Evolutionary conservation across 2,329 filamentous ascomycete genomes (phyloP).

Genomic region (Arachnopeziza araneosa): DNA sequence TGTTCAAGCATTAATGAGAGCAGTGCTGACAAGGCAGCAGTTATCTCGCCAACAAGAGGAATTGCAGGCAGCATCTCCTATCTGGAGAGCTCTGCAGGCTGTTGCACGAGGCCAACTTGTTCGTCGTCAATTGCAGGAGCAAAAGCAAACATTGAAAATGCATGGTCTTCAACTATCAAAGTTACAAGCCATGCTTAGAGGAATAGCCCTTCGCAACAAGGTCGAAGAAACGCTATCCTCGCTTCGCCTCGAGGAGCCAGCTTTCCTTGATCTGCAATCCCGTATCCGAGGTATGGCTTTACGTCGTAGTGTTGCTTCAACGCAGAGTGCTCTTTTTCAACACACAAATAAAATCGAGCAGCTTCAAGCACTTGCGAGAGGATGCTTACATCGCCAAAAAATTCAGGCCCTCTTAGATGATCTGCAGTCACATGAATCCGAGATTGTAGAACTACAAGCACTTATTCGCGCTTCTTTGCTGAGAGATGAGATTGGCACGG

Average conservation of each 20-base stretch:
- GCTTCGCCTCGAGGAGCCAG: constrained; percentile 41
- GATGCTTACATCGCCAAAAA: constrained; percentile 56
- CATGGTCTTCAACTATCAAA: constrained; percentile 33
- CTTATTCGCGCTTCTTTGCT: constrained; percentile 73
- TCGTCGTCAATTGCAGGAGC: constrained; percentile 39
- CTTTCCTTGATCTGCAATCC: constrained; percentile 50
- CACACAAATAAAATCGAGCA: constrained; percentile 51
- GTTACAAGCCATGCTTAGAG: constrained; percentile 39
- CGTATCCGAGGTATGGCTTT: constrained; percentile 56
- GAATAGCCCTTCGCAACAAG: constrained; percentile 47
- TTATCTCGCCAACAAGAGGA: constrained; percentile 45
- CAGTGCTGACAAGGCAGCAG: constrained; percentile 52
- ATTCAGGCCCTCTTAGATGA: constrained; percentile 61
- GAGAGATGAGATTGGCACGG: constrained; percentile 65
- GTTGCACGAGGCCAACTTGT: constrained; percentile 39
- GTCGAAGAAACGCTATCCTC: constrained; percentile 43
- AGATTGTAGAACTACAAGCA: constrained; percentile 67
- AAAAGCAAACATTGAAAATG: constrained; percentile 49
- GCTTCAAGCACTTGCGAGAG: constrained; percentile 64
- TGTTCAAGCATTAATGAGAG: constrained; percentile 63
- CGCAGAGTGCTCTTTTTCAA: constrained; percentile 50
- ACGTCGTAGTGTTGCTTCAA: constrained; percentile 43
- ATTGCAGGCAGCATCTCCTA: constrained; percentile 43
- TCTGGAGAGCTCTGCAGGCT: constrained; percentile 45
- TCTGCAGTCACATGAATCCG: constrained; percentile 61